Evolutionary conservation across 208 protist species (phyloP).

Genomic region (Leishmania guyanensis): DNA sequence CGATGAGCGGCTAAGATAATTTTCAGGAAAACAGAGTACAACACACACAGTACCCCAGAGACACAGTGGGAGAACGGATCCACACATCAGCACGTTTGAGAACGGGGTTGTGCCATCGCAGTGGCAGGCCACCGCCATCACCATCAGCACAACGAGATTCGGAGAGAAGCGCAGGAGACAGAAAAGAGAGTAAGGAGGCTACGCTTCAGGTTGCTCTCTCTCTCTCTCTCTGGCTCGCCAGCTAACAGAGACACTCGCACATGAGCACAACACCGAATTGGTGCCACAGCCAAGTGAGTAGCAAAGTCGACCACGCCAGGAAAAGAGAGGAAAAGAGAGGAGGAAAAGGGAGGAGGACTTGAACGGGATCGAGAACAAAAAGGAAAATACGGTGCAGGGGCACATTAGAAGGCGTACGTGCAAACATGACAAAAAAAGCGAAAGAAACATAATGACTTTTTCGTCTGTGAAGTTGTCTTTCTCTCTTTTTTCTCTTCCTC

Average conservation of each 20-base stretch:
- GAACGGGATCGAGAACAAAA: background rate
- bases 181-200: background rate
- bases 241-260: background rate
- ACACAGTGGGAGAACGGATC: background rate
- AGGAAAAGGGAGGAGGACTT: background rate
- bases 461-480: background rate
- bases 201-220: background rate
- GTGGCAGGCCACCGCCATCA: background rate
- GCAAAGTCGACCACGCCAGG: background rate
- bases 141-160: background rate
- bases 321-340: background rate
- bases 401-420: background rate
- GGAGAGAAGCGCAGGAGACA: background rate
- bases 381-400: background rate
- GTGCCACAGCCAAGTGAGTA: background rate
- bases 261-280: background rate
- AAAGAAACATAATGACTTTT: background rate
- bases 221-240: background rate
- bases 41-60: slow-evolving; percentile 11
- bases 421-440: background rate
- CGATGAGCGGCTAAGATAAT: slow-evolving; percentile 19
- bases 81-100: background rate
- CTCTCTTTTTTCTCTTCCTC: slow-evolving; percentile 3
- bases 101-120: background rate
- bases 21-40: background rate